Percentiles rank a stretch among this genome's conserved stretches.
Conservation (phyloP, 2,329 filamentous ascomycete species). For the Claviceps sp. region DNA sequence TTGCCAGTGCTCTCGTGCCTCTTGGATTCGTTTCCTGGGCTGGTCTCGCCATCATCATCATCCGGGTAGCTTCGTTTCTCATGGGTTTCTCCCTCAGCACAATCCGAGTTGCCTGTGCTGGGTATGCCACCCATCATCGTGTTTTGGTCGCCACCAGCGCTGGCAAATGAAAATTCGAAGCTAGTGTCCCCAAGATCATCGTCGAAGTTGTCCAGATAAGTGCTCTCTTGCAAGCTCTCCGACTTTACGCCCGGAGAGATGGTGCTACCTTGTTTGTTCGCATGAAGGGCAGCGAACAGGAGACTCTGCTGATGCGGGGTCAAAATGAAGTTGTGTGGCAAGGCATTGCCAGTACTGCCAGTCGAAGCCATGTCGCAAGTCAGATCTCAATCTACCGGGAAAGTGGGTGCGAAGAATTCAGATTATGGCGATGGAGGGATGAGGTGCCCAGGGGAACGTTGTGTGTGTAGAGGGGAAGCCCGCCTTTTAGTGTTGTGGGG, state of each 20-base stretch:
- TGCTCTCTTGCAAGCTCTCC: conserved; percentile 54
- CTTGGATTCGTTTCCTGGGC: conserved; percentile 40
- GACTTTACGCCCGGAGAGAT: conserved; percentile 22
- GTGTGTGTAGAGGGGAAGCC: no score
- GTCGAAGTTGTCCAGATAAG: conserved; percentile 66
- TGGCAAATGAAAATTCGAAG: conserved; percentile 52
- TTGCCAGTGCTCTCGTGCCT: conserved; percentile 75
- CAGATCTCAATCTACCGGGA: no score
- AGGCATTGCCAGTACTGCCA: conserved; percentile 24
- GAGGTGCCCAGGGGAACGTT: no score
- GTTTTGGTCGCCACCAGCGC: conserved; percentile 31
- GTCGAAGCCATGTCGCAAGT: conserved; percentile 34
- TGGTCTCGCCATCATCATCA: conserved; percentile 51
- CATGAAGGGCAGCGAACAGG: conserved; percentile 62
- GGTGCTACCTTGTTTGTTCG: conserved; percentile 38
- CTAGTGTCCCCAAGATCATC: conserved; percentile 64
- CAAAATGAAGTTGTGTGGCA: conserved; percentile 48
- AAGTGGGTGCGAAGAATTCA: no score
- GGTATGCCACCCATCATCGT: conserved; percentile 65
- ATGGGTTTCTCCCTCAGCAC: conserved; percentile 37
- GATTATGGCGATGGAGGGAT: no score
- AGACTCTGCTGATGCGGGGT: conserved; percentile 66
- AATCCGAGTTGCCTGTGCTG: conserved; percentile 42
- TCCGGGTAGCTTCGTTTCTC: conserved; percentile 65
- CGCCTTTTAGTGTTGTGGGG: no score